Percentiles rank a stretch among this genome's conserved stretches.
phyloP scores from a whole-genome alignment of 768 basidiomycete species.

The Xerocomus spinulosus region DNA sequence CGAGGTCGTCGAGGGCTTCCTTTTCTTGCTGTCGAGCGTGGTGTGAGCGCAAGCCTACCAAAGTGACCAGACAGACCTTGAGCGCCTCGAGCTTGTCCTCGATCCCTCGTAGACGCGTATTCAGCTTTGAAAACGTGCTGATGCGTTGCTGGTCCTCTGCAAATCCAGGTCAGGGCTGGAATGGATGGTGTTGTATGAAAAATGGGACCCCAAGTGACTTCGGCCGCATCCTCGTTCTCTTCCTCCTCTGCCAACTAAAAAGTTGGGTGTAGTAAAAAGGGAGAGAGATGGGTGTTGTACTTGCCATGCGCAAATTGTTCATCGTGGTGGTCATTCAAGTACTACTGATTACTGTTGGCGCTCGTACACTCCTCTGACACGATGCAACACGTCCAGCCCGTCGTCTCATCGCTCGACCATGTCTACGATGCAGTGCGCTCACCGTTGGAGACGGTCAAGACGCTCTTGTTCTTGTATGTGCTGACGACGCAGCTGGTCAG shows the following conservation, averaged over 20 bases:
- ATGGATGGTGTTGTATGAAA: not conserved
- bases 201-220: constrained; percentile 79
- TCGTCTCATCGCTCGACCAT: constrained; percentile 9
- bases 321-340: constrained; percentile 8
- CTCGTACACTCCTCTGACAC: not conserved
- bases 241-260: constrained; percentile 68
- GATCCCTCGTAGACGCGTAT: constrained; percentile 66
- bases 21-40: constrained; percentile 70
- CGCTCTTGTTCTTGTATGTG: constrained; percentile 33
- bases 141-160: constrained; percentile 86
- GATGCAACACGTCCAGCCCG: constrained; percentile 7
- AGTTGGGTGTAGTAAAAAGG: not conserved
- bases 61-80: constrained; percentile 48
- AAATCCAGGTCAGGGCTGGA: not conserved
- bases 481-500: constrained; percentile 24
- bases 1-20: constrained; percentile 87
- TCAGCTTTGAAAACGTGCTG: constrained; percentile 88
- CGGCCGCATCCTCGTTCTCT: constrained; percentile 66
- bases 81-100: constrained; percentile 68
- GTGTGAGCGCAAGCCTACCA: not conserved
- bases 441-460: constrained; percentile 30
- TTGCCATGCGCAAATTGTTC: constrained; percentile 57
- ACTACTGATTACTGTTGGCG: no score
- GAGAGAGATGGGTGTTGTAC: constrained; percentile 10
- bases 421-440: constrained; percentile 4